Base-by-base conservation (phyloP, 805 yeast genomes). In the Lipomyces sp. region DNA sequence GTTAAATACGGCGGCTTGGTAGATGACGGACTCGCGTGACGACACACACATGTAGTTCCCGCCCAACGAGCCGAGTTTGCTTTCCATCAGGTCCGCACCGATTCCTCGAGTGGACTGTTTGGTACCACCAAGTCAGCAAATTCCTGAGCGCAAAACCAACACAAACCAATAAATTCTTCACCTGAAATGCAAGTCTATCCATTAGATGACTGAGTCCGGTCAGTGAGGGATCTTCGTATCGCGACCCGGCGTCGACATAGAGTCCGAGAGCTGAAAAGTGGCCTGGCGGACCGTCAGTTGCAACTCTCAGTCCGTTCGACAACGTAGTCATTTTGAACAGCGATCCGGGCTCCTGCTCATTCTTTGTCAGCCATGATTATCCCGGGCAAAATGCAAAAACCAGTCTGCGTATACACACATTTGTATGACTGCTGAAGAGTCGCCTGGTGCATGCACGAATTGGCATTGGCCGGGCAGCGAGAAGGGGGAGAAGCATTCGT, bases 21-120 rank as follows among this genome's bases (percentile, higher is more conserved):
- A 93, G 71, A 91, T 80, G 73, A 91, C 76, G 3, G 95, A 79
- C 68, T 93, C 98, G 63, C 98, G 77, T 6, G 95, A 86, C 0
- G 96, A 84, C 0, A 95, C 84, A 64, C 95, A 86, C 81, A 87
- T 90, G 69, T 85, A 89, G 67, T 89, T 91, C 13, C 98, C 98
- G 43, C 98, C 98, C 51, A 93, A 68, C 33, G 79, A 74, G 50
- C 88, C 89, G 55, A 93, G 72, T 19, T 76, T 77, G 57, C 84
- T 84, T 58, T 86, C 75, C 87, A 93, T 86, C 45, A 83, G 77
- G 38, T 75, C 70, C 2, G 87, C 90, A 1, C 78, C 61, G 50
- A 60, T 54, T 19, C 53, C 48, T 36, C 47, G 47, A 1, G 73
- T 68, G 21, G 71, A 57, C 57, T 71, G 65, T 31, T 14, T 14